Conservation (phyloP, 2,329 filamentous ascomycete genomes). For the Amphichorda felina region DNA sequence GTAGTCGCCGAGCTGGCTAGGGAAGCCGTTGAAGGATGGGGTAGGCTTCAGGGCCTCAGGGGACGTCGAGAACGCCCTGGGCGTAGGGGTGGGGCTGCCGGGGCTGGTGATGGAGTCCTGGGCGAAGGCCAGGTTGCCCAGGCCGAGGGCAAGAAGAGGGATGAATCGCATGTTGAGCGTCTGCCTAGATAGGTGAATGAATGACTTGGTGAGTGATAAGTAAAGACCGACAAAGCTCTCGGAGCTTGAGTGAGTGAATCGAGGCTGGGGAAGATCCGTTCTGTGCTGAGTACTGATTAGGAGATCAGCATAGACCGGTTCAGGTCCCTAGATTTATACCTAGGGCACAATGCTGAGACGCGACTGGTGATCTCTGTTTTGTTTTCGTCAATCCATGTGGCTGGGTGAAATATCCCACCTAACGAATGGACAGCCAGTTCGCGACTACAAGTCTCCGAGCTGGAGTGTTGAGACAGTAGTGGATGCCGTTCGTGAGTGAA, state of each 20-base stretch:
- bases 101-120: constrained; percentile 4
- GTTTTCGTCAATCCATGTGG: not conserved
- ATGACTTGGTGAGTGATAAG: constrained; percentile 1
- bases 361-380: not conserved
- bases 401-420: not conserved
- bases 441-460: too few species aligned
- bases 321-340: constrained; percentile 1
- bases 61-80: not conserved
- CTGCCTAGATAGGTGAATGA: constrained; percentile 1
- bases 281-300: constrained; percentile 4
- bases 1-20: constrained; percentile 5
- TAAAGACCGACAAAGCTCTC: constrained; percentile 3
- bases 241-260: constrained; percentile 5
- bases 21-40: constrained; percentile 5
- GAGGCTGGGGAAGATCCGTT: constrained; percentile 3
- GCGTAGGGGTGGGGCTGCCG: not conserved
- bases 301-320: not conserved
- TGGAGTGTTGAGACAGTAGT: too few species aligned
- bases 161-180: constrained; percentile 15
- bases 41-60: constrained; percentile 4
- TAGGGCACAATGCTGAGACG: not conserved
- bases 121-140: constrained; percentile 16
- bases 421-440: too few species aligned
- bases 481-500: not conserved
- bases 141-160: constrained; percentile 16